Conservation (phyloP, 768 basidiomycete genomes). For the Rhodotorula diobovata region DNA sequence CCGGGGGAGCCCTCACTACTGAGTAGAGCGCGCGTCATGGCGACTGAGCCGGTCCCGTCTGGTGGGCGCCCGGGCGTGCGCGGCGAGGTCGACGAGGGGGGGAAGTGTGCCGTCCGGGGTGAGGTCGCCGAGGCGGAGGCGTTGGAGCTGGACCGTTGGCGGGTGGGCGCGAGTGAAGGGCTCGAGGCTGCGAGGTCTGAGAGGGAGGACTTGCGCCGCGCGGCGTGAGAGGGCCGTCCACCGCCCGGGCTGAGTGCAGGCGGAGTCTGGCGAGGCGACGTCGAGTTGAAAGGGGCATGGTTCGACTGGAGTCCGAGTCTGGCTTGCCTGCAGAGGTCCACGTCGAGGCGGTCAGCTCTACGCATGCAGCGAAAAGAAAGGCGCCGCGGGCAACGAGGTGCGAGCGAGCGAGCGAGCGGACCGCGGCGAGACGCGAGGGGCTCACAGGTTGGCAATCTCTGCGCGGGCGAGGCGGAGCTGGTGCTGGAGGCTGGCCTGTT, state of each 20-base stretch:
- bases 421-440: background rate
- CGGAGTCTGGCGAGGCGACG: constrained; percentile 25
- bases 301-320: constrained; percentile 27
- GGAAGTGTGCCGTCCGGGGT: background rate
- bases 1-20: constrained; percentile 11
- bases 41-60: constrained; percentile 17
- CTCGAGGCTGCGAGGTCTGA: background rate
- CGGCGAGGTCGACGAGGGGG: background rate
- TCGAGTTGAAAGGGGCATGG: constrained; percentile 25
- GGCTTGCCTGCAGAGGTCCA: background rate
- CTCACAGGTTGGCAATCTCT: constrained; percentile 22
- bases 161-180: background rate
- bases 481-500: constrained; percentile 19
- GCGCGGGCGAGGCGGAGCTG: constrained; percentile 23
- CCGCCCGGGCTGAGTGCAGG: no score
- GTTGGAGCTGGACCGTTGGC: background rate
- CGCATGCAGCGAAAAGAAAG: background rate
- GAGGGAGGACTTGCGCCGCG: background rate
- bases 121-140: background rate
- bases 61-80: background rate
- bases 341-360: background rate
- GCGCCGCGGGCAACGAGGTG: background rate
- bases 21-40: constrained; percentile 27
- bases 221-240: no score
- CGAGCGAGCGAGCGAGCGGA: background rate